These are phyloP conservation scores for Pharus latifolius DNA, from an alignment of 176 grass and related monocot genomes.

Conservation along the genomic window DNA sequence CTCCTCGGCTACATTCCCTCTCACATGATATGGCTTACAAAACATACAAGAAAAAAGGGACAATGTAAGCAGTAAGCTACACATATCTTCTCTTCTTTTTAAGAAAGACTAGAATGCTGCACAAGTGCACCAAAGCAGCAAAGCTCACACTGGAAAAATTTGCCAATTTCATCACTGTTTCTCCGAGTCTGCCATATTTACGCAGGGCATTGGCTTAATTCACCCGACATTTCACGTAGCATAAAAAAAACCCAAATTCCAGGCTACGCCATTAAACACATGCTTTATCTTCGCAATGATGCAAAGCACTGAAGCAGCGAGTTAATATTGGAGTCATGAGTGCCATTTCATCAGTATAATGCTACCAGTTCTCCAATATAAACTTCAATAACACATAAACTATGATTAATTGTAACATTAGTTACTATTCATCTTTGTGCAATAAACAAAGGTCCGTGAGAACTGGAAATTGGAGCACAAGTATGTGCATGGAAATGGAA, in stretches of 20 bases:
- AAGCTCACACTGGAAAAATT: no score
- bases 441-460: background rate
- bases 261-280: background rate
- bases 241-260: background rate
- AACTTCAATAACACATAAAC: background rate
- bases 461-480: background rate
- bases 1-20: conserved; percentile 91
- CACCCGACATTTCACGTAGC: background rate
- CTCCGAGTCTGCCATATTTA: background rate
- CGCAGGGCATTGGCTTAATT: background rate
- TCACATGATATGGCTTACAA: conserved; percentile 81
- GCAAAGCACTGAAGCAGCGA: background rate
- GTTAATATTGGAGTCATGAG: background rate
- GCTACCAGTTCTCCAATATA: background rate
- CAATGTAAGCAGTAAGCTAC: conserved; percentile 17
- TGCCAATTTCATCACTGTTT: background rate
- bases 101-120: background rate
- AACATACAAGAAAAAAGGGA: background rate
- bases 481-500: no score
- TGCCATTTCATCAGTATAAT: background rate
- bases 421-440: background rate
- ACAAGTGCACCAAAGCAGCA: no score
- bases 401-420: background rate
- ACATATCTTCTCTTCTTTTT: background rate
- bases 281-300: background rate